phyloP scores from a whole-genome alignment of 495 filamentous ascomycete species.

The Cenococcum geophilum region DNA sequence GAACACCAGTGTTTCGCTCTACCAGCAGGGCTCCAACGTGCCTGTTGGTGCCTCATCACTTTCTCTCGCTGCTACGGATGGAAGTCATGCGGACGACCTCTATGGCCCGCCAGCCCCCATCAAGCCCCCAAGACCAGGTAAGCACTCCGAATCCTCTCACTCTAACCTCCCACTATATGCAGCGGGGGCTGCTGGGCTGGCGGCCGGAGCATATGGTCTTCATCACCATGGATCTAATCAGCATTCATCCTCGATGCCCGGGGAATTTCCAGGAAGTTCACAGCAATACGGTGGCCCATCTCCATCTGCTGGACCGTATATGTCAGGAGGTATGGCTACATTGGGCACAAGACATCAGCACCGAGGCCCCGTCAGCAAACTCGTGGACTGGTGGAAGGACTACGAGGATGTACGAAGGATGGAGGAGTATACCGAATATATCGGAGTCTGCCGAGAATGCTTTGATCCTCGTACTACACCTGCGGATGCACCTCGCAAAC shows the following conservation, averaged over 20 bases:
- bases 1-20: slow-evolving; percentile 17
- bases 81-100: slow-evolving; percentile 6
- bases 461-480: slow-evolving; percentile 58
- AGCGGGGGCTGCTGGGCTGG: slow-evolving; percentile 45
- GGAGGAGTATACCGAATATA: slow-evolving; percentile 68
- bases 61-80: slow-evolving; percentile 20
- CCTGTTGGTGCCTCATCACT: neutral
- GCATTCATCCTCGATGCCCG: slow-evolving; percentile 36
- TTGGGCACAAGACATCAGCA: slow-evolving; percentile 35
- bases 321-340: slow-evolving; percentile 22
- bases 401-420: slow-evolving; percentile 62
- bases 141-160: slow-evolving; percentile 34
- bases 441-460: slow-evolving; percentile 62
- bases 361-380: slow-evolving; percentile 49
- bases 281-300: slow-evolving; percentile 1
- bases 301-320: slow-evolving; percentile 15
- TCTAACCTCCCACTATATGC: slow-evolving; percentile 45
- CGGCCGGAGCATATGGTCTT: slow-evolving; percentile 42
- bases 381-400: slow-evolving; percentile 61
- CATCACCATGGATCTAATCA: slow-evolving; percentile 42
- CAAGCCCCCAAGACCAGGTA: slow-evolving; percentile 26
- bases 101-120: slow-evolving; percentile 12
- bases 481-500: slow-evolving; percentile 59
- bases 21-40: slow-evolving; percentile 21
- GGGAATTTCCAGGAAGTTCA: slow-evolving; percentile 12